These are phyloP conservation scores for Trifolium repens DNA, from an alignment of 306 rosid species.

Conservation along the genomic window DNA sequence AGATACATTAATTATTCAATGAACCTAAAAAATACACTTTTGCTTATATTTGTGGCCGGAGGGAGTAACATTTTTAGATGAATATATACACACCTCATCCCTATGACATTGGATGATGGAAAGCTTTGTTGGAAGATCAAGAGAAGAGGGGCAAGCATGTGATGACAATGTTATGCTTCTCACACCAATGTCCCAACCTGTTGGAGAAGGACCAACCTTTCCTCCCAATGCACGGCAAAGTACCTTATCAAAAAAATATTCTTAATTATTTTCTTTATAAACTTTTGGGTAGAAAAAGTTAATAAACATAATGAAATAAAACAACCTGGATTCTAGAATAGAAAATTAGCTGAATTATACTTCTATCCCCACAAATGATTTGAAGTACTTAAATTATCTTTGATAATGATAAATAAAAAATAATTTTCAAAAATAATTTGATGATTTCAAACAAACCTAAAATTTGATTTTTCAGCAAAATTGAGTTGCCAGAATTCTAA, in stretches of 20 bases:
- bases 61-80: neutral
- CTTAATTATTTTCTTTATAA: neutral
- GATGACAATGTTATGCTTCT: conserved; percentile 64
- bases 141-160: conserved; percentile 53
- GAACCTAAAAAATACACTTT: too few species aligned
- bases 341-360: too few species aligned
- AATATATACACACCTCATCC: conserved; percentile 66
- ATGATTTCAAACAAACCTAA: too few species aligned
- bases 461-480: too few species aligned
- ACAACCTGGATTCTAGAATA: too few species aligned
- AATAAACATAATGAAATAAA: neutral
- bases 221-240: conserved; percentile 86
- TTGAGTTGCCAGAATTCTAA: too few species aligned
- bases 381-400: too few species aligned
- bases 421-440: too few species aligned
- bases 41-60: too few species aligned
- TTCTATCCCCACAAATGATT: too few species aligned
- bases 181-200: conserved; percentile 92
- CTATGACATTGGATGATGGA: conserved; percentile 76
- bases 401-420: too few species aligned
- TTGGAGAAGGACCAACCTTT: conserved; percentile 63
- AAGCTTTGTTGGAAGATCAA: conserved; percentile 63
- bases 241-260: conserved; percentile 51
- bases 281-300: neutral
- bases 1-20: too few species aligned